These are phyloP conservation scores for Rhizopogon roseolus DNA, from an alignment of 768 basidiomycete genomes.

Conservation along the genomic window DNA sequence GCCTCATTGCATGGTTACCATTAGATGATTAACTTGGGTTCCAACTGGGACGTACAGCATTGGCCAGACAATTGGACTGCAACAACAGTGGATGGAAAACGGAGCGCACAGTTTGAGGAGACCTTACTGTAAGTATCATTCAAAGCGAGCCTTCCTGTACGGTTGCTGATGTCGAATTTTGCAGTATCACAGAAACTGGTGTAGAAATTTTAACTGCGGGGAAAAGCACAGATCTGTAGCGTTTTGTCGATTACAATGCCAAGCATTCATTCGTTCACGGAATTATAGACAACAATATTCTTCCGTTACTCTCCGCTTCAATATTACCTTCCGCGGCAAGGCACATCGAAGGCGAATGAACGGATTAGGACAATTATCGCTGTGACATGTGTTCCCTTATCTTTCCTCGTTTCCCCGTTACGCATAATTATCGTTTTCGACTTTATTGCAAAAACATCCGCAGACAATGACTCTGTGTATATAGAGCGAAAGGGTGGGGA, in stretches of 20 bases:
- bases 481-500: conserved; percentile 19
- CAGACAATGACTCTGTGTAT: conserved; percentile 23
- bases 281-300: conserved; percentile 2
- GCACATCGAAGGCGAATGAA: conserved; percentile 17
- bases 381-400: conserved; percentile 29
- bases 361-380: conserved; percentile 6
- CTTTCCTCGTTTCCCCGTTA: conserved; percentile 19
- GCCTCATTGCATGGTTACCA: conserved; percentile 10
- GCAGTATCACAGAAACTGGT: conserved; percentile 86
- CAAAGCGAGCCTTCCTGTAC: not conserved
- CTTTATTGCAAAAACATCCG: conserved; percentile 1
- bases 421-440: conserved; percentile 17
- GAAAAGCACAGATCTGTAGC: conserved; percentile 21
- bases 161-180: not conserved
- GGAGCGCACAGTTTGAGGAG: conserved; percentile 96
- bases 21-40: conserved; percentile 91
- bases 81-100: conserved; percentile 84
- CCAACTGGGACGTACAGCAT: conserved; percentile 69
- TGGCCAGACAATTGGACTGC: conserved; percentile 99
- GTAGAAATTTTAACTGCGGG: conserved; percentile 81
- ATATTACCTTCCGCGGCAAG: conserved; percentile 16
- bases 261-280: not conserved
- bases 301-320: conserved; percentile 10
- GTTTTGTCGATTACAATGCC: not conserved
- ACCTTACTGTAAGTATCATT: conserved; percentile 73